Percentiles rank a stretch among this genome's conserved stretches.
phyloP scores from a whole-genome alignment of 768 basidiomycete species.

The Mrakia blollopis region DNA sequence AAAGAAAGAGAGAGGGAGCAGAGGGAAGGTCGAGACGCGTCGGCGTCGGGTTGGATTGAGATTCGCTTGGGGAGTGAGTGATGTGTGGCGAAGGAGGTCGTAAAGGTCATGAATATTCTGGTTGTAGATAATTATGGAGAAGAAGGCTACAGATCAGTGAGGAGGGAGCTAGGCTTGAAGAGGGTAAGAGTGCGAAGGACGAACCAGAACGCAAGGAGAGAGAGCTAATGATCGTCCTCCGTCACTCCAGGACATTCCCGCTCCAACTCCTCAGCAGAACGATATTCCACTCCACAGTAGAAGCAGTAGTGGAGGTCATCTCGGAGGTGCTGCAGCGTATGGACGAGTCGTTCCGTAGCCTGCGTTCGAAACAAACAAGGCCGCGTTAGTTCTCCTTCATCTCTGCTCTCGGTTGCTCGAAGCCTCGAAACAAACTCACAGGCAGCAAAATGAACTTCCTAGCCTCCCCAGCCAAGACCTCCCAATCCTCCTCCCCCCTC shows the following conservation, averaged over 20 bases:
- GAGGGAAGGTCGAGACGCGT: too few relatives aligned
- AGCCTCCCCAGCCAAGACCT: conserved; percentile 63
- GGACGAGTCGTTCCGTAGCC: conserved; percentile 64
- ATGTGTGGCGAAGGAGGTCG: too few relatives aligned
- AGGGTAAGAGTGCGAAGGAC: neutral
- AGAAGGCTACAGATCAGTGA: neutral
- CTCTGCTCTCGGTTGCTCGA: neutral
- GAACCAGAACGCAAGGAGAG: neutral
- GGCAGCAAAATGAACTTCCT: conserved; percentile 62
- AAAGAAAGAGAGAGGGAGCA: too few relatives aligned
- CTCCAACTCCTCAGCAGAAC: conserved; percentile 56
- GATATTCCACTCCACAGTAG: conserved; percentile 80
- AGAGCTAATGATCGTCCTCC: conserved; percentile 70
- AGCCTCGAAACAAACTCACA: conserved; percentile 46
- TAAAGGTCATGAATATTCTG: too few relatives aligned
- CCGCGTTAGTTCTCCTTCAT: neutral
- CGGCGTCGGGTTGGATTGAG: too few relatives aligned
- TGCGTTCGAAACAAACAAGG: conserved; percentile 42
- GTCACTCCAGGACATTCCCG: conserved; percentile 65
- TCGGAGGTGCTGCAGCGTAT: conserved; percentile 69
- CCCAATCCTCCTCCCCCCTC: conserved; percentile 27
- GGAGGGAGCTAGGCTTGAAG: neutral
- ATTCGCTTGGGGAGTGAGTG: too few relatives aligned
- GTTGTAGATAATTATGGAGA: too few relatives aligned
- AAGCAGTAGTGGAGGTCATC: conserved; percentile 71